Evolutionary conservation across 306 rosid genomes (phyloP).

Genomic region (Styphnolobium japonicum): DNA sequence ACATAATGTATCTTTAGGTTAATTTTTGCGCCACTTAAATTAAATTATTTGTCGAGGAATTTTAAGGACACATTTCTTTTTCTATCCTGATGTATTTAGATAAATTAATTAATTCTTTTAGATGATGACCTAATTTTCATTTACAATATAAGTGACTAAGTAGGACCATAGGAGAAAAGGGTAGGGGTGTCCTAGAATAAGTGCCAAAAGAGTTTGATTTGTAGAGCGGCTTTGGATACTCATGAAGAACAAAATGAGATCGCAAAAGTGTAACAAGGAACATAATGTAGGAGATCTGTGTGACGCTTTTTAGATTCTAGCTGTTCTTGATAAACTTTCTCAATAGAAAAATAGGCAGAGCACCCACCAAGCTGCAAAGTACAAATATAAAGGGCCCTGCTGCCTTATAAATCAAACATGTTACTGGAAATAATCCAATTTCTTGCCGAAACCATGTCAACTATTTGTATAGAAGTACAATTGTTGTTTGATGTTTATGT

Average conservation of each 20-base stretch:
- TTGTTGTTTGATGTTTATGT: too few relatives aligned
- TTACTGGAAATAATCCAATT: neutral
- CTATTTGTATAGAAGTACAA: neutral
- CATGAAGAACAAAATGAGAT: neutral
- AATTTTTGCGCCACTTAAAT: too few relatives aligned
- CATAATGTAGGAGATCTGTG: constrained; percentile 21
- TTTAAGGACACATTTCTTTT: too few relatives aligned
- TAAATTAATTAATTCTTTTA: neutral
- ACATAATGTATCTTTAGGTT: too few relatives aligned
- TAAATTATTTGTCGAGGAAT: too few relatives aligned
- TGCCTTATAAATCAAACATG: neutral
- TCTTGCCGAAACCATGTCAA: neutral
- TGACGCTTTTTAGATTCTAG: neutral
- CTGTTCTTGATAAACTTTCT: neutral
- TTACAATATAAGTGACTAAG: neutral
- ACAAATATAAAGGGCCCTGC: neutral
- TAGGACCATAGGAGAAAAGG: neutral
- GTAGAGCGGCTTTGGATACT: neutral
- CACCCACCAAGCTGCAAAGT: constrained; percentile 6
- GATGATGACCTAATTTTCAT: too few relatives aligned
- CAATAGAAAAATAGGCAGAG: neutral
- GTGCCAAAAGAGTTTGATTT: neutral
- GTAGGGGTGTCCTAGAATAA: neutral
- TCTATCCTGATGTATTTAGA: too few relatives aligned
- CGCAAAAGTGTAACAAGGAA: neutral